A percentile compares a stretch with the other conserved stretches of the same genome.
Evolutionary conservation across 1,284 basidiomycete species (phyloP).

Genomic region (Trichosporon faecale): DNA sequence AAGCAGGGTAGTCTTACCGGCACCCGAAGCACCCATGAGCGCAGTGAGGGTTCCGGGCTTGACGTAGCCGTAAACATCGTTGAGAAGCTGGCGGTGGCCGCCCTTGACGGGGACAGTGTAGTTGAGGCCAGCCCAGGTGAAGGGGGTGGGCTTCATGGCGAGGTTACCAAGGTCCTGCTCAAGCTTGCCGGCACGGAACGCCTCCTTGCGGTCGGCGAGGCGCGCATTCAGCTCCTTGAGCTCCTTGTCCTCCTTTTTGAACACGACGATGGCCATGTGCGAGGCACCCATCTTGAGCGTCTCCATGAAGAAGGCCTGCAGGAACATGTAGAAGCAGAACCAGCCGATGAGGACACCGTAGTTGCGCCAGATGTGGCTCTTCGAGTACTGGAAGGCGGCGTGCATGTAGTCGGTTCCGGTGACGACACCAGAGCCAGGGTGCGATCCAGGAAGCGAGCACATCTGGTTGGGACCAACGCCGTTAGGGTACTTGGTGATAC

Average conservation of each 20-base stretch:
- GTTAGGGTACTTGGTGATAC: slow-evolving; percentile 62
- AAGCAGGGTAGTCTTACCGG: slow-evolving; percentile 58
- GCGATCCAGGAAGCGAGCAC: slow-evolving; percentile 48
- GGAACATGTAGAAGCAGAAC: slow-evolving; percentile 60
- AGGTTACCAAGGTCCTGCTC: slow-evolving; percentile 50
- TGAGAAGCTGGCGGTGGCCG: slow-evolving; percentile 55
- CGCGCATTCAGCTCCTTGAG: slow-evolving; percentile 63
- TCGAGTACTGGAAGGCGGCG: slow-evolving; percentile 45
- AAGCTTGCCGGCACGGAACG: slow-evolving; percentile 47
- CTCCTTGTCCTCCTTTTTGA: slow-evolving; percentile 68
- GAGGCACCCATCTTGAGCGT: slow-evolving; percentile 43
- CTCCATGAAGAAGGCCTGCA: slow-evolving; percentile 51
- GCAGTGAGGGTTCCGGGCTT: slow-evolving; percentile 60
- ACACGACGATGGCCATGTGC: slow-evolving; percentile 58
- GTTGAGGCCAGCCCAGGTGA: slow-evolving; percentile 54
- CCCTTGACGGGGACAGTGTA: slow-evolving; percentile 58
- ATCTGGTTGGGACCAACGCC: slow-evolving; percentile 52
- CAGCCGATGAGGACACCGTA: slow-evolving; percentile 57
- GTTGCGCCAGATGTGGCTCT: slow-evolving; percentile 49
- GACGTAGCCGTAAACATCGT: slow-evolving; percentile 59
- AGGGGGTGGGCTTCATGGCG: slow-evolving; percentile 50
- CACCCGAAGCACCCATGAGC: slow-evolving; percentile 61
- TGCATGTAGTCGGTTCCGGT: slow-evolving; percentile 51
- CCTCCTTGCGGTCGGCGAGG: slow-evolving; percentile 60
- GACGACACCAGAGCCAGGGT: slow-evolving; percentile 41